Evolutionary conservation across 2,329 filamentous ascomycete species (phyloP), one percentile per base, ranked within the genome.

Genomic region (Zasmidium angulare): DNA sequence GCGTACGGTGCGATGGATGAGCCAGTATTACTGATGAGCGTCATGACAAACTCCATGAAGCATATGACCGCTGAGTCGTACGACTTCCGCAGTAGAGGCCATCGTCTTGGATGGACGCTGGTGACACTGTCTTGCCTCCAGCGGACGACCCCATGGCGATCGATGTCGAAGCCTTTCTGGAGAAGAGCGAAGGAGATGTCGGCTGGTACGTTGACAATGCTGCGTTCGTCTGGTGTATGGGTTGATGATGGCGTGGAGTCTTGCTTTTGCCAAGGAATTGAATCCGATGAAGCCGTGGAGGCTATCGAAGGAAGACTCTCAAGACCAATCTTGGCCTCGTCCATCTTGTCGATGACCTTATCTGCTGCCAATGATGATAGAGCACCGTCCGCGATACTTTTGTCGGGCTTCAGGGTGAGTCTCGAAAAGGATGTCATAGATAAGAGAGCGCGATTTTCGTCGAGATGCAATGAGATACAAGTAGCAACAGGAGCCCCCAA

Each of bases 21-120:
- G 9, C 62, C 62, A 12, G 57, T 51, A 23, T 62, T 62, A 52
- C 60, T 62, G 24, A 59, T 36, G 17, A 62, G 20, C 12, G 60
- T 64, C 31, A 53, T 62, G 36, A 60, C 40, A 20, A 56, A 49
- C 26, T 64, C 59, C 10, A 64, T 31, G 46, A 60, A 55, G 22
- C 53, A 56, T 23, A 64, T 64, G 19, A 62, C 48, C 14, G 54
- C 48, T 17, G 54, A 46, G 52, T 59, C 54, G 47, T 59, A 60
- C 1, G 22, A 2, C 31, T 60, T 62, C 4, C 59, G 46, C 7
- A 22, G 12, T 12, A 23, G 22, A 2, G 53, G 31, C 62, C 62
- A 64, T 31, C 54, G 53, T 21, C 62, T 54, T 12, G 62, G 62
- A 21, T 62, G 59, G 1, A 46, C 22, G 21, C 31, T 46, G 6